Evolutionary conservation across 2,329 filamentous ascomycete species (phyloP).

Genomic region (Penicillium psychrosexuale): DNA sequence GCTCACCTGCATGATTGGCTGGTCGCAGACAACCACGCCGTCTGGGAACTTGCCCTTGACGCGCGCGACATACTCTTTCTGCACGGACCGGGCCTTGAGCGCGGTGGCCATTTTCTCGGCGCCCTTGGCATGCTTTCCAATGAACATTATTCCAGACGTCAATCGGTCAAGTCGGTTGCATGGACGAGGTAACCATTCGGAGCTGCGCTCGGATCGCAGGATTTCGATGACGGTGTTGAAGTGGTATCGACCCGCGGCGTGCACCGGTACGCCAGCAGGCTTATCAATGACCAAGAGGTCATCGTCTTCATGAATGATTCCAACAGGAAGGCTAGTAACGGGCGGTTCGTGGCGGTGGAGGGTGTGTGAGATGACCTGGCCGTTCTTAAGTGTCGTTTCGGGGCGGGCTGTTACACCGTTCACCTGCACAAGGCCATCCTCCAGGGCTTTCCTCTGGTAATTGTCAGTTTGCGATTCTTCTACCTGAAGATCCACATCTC

Average conservation of each 20-base stretch:
- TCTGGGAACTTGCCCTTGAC: conserved; percentile 91
- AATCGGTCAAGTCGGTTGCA: conserved; percentile 93
- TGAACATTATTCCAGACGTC: conserved; percentile 97
- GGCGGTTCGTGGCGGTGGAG: conserved; percentile 94
- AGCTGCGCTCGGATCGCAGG: conserved; percentile 70
- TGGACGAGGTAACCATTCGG: conserved; percentile 61
- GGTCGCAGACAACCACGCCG: conserved; percentile 84
- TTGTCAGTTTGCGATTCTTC: conserved; percentile 6
- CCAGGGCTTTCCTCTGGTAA: conserved; percentile 67
- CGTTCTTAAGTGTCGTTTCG: conserved; percentile 75
- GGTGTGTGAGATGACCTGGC: conserved; percentile 87
- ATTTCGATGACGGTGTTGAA: conserved; percentile 95
- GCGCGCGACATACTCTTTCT: conserved; percentile 92
- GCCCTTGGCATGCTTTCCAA: conserved; percentile 78
- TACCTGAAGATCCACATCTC: neutral
- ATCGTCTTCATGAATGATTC: conserved; percentile 84
- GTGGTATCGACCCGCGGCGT: conserved; percentile 91
- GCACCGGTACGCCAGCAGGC: conserved; percentile 89
- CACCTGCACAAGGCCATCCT: conserved; percentile 71
- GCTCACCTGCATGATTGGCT: conserved; percentile 90
- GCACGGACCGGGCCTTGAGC: conserved; percentile 75
- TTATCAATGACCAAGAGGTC: conserved; percentile 97
- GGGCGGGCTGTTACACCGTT: conserved; percentile 70
- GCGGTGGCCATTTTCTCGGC: conserved; percentile 74
- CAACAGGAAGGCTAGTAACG: conserved; percentile 74